Base-by-base conservation (phyloP, 257 asterid genomes). In the Lithospermum erythrorhizon region DNA sequence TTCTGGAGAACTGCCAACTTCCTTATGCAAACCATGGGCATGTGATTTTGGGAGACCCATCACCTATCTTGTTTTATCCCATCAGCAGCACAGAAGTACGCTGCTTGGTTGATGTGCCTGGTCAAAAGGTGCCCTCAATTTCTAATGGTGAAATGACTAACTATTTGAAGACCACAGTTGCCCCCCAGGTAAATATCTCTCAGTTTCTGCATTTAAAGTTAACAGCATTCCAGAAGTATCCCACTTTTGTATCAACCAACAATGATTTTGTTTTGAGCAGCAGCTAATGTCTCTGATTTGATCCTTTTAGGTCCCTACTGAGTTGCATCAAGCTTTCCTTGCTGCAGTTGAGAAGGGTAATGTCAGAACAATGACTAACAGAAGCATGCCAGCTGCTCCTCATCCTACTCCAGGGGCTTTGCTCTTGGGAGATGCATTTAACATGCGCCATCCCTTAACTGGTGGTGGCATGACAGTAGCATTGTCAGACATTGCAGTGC, bases 401-500 rank as follows among this genome's bases (percentile, higher is more conserved):
- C 81, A 67, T 45, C 83, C 85, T 13, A 78, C 85, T 23, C 87
- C 87, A 9, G 87, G 87, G 53, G 91, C 91, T 30, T 61, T 83
- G 41, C 77, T 83, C n/a, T 68, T 83, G 81, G 91, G 91, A 6
- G 91, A 83, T 63, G 85, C 91, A 7, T 83, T 83, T 68, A 83
- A 83, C 68, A 83, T 83, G 87, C 83, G 91, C 47, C 91, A 83
- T 53, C 87, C 87, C 21, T 65, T 83, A 61, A 83, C 91, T 6
- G 91, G 91, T 11, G 87, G 87, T 59, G 91, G 91, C 71, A 81
- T 83, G 91, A 81, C 91, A 0, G 91, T 83, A 17, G 91, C 87
- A 9, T 53, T 83, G 55, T 79, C 85, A 8, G 91, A 83, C 63
- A 81, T 83, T 29, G 86, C 76, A 58, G 79, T 83, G 30, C 75